These are phyloP conservation scores for Blastobotrys chiropterorum DNA, from an alignment of 805 yeast species.

Conservation along the genomic window DNA sequence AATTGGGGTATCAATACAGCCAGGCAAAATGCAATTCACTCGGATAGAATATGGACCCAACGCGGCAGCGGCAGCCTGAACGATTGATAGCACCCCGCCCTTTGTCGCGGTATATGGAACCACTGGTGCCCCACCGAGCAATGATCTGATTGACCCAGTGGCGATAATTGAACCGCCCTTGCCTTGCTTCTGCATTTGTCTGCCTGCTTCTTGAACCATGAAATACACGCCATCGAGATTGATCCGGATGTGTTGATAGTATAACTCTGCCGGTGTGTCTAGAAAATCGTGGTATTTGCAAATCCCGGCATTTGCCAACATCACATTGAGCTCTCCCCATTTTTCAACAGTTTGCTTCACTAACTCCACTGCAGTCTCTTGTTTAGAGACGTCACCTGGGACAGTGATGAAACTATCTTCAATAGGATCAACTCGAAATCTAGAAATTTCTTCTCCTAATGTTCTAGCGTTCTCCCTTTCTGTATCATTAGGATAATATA, in stretches of 20 bases:
- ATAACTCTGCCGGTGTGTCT: conserved; percentile 36
- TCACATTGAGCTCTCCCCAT: conserved; percentile 37
- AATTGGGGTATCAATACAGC: conserved; percentile 14
- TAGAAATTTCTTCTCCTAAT: conserved; percentile 33
- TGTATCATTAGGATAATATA: conserved; percentile 22
- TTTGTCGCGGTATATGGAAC: conserved; percentile 15
- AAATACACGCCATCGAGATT: conserved; percentile 41
- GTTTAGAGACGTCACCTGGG: conserved; percentile 39
- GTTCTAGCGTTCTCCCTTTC: conserved; percentile 50
- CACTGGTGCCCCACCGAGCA: conserved; percentile 9
- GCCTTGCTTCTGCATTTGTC: conserved; percentile 40
- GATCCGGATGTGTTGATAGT: conserved; percentile 33
- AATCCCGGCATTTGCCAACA: conserved; percentile 44
- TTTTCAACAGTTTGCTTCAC: conserved; percentile 28
- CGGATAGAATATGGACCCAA: conserved; percentile 13
- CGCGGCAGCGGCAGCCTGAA: conserved; percentile 16
- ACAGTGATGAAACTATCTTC: conserved; percentile 29
- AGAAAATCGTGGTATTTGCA: conserved; percentile 35
- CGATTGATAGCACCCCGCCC: conserved; percentile 15
- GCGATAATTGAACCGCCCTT: conserved; percentile 44
- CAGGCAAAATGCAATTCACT: conserved; percentile 15
- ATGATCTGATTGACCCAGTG: conserved; percentile 16
- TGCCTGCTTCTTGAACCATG: conserved; percentile 43
- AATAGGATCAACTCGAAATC: conserved; percentile 10
- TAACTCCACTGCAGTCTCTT: conserved; percentile 31